Evolutionary conservation across 306 rosid genomes (phyloP).

Genomic region (Coriaria nepalensis): DNA sequence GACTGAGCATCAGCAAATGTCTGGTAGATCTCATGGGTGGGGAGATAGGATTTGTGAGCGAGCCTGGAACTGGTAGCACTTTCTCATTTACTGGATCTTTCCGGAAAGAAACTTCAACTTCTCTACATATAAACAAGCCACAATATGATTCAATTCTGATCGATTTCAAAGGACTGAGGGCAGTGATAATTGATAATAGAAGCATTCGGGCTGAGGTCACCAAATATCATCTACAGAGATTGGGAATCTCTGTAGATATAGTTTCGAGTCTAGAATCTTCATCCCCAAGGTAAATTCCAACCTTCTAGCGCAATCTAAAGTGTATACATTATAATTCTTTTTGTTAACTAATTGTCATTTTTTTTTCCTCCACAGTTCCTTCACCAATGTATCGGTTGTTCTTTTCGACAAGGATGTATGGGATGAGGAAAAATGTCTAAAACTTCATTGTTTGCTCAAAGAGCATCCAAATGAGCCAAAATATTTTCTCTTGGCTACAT

Average conservation of each 20-base stretch:
- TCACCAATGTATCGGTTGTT: slow-evolving; percentile 42
- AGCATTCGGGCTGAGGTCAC: slow-evolving; percentile 69
- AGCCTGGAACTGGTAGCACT: slow-evolving; percentile 72
- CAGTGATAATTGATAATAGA: slow-evolving; percentile 58
- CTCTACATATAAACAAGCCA: slow-evolving; percentile 36
- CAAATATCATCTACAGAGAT: slow-evolving; percentile 58
- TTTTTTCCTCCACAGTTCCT: slow-evolving; percentile 25
- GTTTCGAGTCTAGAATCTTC: slow-evolving; percentile 39
- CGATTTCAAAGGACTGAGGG: slow-evolving; percentile 53
- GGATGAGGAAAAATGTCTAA: slow-evolving; percentile 38
- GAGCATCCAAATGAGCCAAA: slow-evolving; percentile 32
- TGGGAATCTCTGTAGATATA: slow-evolving; percentile 64
- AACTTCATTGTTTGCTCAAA: slow-evolving; percentile 21
- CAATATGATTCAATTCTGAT: slow-evolving; percentile 31
- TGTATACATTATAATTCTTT: slow-evolving; percentile 10
- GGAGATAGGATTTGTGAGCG: slow-evolving; percentile 88
- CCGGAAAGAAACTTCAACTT: slow-evolving; percentile 38
- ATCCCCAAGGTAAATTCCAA: slow-evolving; percentile 3
- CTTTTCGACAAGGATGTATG: slow-evolving; percentile 68
- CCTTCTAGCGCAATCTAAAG: neutral
- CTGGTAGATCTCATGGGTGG: slow-evolving; percentile 91
- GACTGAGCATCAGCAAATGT: slow-evolving; percentile 82
- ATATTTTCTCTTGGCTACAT: slow-evolving; percentile 54
- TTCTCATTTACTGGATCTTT: slow-evolving; percentile 73
- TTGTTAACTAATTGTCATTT: slow-evolving; percentile 11